Base-by-base conservation (phyloP, 495 filamentous ascomycete genomes). In the Trypethelium eluteriae region DNA sequence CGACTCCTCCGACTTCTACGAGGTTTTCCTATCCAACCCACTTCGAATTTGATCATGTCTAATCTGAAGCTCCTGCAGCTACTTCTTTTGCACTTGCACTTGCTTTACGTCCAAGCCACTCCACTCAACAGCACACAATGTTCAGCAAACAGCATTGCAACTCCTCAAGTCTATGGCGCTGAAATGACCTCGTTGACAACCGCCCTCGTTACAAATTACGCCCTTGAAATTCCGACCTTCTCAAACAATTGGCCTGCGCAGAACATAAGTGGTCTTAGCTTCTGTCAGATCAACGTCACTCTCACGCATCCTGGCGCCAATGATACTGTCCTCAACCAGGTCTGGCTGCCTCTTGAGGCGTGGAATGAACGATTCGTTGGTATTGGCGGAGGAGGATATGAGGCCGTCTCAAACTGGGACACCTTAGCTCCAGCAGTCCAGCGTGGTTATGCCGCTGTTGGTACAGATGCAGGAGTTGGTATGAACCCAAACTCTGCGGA, bases 341-440 rank as follows among this genome's bases (percentile, higher is more conserved):
- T 78, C 6, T 77, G 75, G 71, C 74, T 83, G 0, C 81, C 80
- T 0, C 53, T 75, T 3, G 62, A 16, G n/a, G 46, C 74, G 2
- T 82, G 80, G 81, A 82, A 82, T 62, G 75, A 70, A 2, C 69
- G 78, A 2, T 70, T 82, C 25, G 72, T 77, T 53, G 76, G 71
- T 11, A 46, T 80, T 14, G 81, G 83, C 6, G 81, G 83, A 0
- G 79, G 74, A 3, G 81, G 78, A 3, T 85, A 68, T 39, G 64
- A 64, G 10, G 76, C 78, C 11, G 18, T 25, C 16, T n/a, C 18
- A 1, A 49, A 62, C 6, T 36, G 25, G 32, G 77, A 78, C 2
- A 59, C 38, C 36, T 38, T 64, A 73, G 64, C 61, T 56, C 71
- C 68, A 2, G 75, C 75, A 1, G 69, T 77, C 0, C 68, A 63